Evolutionary conservation across 306 rosid genomes (phyloP), one percentile per base, ranked within the genome.

Genomic region (Chamaecrista fasciculata): DNA sequence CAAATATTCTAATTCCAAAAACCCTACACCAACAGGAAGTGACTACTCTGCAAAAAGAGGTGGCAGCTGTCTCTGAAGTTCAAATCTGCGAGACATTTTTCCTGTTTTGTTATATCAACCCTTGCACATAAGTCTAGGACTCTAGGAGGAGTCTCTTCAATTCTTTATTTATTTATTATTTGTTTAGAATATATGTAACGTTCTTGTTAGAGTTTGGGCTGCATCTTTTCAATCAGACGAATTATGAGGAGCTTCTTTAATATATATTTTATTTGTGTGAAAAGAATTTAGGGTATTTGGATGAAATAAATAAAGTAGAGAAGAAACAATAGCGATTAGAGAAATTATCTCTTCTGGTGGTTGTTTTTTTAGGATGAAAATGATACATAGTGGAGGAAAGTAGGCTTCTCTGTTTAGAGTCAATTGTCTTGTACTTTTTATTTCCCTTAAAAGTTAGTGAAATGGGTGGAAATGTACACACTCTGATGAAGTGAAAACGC

Each of bases 361-460:
- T 49, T 59, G 51, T 48, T 39, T 37, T 72, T n/a, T 73, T 40
- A 40, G 37, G 78, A 64, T 40, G 66, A 26, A 53, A 65, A 50
- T 36, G 43, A 63, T 34, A 19, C 53, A 57, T 46, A 39, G 52
- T 50, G 18, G 37, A 58, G 51, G 48, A 59, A 31, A 39, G 23
- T 7, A 51, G 34, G 11, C 50, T 52, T 25, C 34, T 25, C 53
- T 48, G 6, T 62, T 33, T 5, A 52, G 52, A 47, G 19, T 50
- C 58, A 1, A 26, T 21, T 48, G 39, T 71, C 24, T 71, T 46
- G 60, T 59, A 58, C n/a, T 60, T 19, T 66, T 66, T 66, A 71
- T 74, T 66, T 28, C 61, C 58, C 44, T 57, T 7, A 16, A 7
- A 47, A 47, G 52, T 47, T 33, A 46, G 19, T 44, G 23, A 36